Conservation (phyloP, 2,329 filamentous ascomycete genomes). For the Corinectria fuckeliana region DNA sequence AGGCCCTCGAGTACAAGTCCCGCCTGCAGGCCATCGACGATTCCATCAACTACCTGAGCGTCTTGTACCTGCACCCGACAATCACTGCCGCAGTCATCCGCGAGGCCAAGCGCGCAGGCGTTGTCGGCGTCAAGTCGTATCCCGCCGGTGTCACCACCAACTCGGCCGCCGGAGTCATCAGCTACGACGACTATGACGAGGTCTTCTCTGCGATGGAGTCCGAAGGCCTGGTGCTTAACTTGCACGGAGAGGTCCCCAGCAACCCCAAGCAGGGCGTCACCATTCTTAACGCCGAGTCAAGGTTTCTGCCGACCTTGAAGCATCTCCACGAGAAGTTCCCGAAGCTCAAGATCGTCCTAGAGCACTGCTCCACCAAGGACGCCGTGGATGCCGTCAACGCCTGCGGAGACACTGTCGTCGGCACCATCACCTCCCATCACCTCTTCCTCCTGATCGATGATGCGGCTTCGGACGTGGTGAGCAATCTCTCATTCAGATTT, state of each 20-base stretch:
- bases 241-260: slow-evolving; percentile 84
- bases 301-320: slow-evolving; percentile 81
- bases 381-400: slow-evolving; percentile 78
- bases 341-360: slow-evolving; percentile 65
- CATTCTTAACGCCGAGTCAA: slow-evolving; percentile 49
- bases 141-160: slow-evolving; percentile 69
- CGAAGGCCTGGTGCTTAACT: slow-evolving; percentile 82
- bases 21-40: slow-evolving; percentile 66
- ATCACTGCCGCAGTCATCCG: slow-evolving; percentile 73
- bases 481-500: neutral
- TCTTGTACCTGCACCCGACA: slow-evolving; percentile 69
- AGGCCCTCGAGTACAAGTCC: slow-evolving; percentile 71
- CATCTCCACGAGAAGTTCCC: slow-evolving; percentile 79
- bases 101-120: slow-evolving; percentile 74
- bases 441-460: slow-evolving; percentile 81
- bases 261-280: slow-evolving; percentile 54
- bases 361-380: slow-evolving; percentile 88
- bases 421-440: slow-evolving; percentile 87
- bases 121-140: slow-evolving; percentile 76
- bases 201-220: slow-evolving; percentile 91
- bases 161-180: slow-evolving; percentile 71
- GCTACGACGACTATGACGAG: slow-evolving; percentile 73
- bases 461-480: slow-evolving; percentile 7
- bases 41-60: slow-evolving; percentile 75
- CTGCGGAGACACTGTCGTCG: slow-evolving; percentile 78